A percentile compares a stretch with the other conserved stretches of the same genome.
Evolutionary conservation across 768 basidiomycete species (phyloP).

Genomic region (Tubosaeta sp.): DNA sequence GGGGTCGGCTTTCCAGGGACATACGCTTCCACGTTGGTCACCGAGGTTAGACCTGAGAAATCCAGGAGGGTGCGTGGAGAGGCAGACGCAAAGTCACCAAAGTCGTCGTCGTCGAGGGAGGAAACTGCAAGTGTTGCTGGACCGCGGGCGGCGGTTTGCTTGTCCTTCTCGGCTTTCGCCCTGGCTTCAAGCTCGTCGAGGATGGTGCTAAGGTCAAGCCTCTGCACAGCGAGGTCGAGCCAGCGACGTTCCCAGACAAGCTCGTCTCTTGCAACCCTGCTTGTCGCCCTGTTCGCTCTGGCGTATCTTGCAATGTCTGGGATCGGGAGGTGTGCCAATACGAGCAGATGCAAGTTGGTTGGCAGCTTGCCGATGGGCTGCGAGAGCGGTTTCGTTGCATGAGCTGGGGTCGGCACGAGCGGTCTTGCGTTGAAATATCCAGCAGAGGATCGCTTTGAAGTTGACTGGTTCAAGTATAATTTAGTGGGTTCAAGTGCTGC

Average conservation of each 20-base stretch:
- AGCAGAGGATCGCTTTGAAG: conserved; percentile 8
- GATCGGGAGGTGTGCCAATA: conserved; percentile 71
- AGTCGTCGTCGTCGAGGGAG: conserved; percentile 66
- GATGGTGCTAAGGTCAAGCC: conserved; percentile 39
- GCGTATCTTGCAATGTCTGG: conserved; percentile 79
- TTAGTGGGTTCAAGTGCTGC: conserved; percentile 75
- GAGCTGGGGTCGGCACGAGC: conserved; percentile 4
- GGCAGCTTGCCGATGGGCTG: conserved; percentile 75
- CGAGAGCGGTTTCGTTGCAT: conserved; percentile 23
- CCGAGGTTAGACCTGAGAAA: conserved; percentile 8
- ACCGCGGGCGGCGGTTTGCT: conserved; percentile 34
- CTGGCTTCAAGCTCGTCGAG: conserved; percentile 57
- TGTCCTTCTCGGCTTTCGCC: conserved; percentile 35
- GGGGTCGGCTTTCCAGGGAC: conserved; percentile 22
- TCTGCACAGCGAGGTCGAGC: conserved; percentile 52
- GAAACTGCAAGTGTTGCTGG: conserved; percentile 58
- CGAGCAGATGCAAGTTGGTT: conserved; percentile 65
- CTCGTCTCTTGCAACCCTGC: conserved; percentile 64
- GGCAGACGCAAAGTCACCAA: conserved; percentile 77
- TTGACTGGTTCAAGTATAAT: conserved; percentile 39
- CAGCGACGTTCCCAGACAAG: conserved; percentile 75
- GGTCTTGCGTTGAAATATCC: conserved; percentile 6
- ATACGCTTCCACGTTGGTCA: conserved; percentile 14
- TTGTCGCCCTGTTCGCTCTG: conserved; percentile 58
- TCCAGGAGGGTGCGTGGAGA: conserved; percentile 17